These are phyloP conservation scores for Coniochaeta pulveracea DNA, from an alignment of 2,329 filamentous ascomycete genomes.

Conservation along the genomic window DNA sequence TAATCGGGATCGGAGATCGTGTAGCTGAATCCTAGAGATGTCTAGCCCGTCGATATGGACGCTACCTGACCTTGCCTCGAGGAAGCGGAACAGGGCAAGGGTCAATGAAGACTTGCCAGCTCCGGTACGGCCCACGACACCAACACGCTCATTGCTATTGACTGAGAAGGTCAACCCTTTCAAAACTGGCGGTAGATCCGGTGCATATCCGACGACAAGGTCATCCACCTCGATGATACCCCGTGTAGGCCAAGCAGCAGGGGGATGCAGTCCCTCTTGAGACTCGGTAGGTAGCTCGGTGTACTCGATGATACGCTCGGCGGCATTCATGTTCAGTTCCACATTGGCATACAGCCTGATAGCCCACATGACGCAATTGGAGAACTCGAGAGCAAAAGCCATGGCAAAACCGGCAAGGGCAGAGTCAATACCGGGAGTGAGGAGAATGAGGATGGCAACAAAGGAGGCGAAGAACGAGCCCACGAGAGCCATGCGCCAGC, in stretches of 20 bases:
- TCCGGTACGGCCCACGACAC: conserved; percentile 69
- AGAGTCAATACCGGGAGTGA: conserved; percentile 50
- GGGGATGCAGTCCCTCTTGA: conserved; percentile 46
- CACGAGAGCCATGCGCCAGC: conserved; percentile 58
- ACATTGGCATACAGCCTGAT: conserved; percentile 58
- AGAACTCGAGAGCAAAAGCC: conserved; percentile 62
- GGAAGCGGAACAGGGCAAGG: conserved; percentile 65
- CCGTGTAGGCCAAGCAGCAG: conserved; percentile 64
- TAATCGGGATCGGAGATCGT: conserved; percentile 59
- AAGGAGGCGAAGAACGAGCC: conserved; percentile 58
- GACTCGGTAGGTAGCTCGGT: conserved; percentile 56
- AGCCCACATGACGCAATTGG: conserved; percentile 50
- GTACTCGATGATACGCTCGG: conserved; percentile 68
- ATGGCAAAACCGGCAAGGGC: conserved; percentile 66
- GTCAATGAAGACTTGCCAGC: conserved; percentile 70
- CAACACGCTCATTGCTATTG: conserved; percentile 56
- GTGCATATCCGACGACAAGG: conserved; percentile 60
- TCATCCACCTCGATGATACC: conserved; percentile 64
- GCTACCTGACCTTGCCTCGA: conserved; percentile 54
- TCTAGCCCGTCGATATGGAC: conserved; percentile 65
- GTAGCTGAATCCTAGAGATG: conserved; percentile 59
- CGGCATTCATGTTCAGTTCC: conserved; percentile 70
- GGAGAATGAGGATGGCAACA: conserved; percentile 53
- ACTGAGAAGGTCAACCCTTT: conserved; percentile 58
- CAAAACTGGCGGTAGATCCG: conserved; percentile 59